phyloP scores from a whole-genome alignment of 345 rosid species.

The Erodium maritimum region DNA sequence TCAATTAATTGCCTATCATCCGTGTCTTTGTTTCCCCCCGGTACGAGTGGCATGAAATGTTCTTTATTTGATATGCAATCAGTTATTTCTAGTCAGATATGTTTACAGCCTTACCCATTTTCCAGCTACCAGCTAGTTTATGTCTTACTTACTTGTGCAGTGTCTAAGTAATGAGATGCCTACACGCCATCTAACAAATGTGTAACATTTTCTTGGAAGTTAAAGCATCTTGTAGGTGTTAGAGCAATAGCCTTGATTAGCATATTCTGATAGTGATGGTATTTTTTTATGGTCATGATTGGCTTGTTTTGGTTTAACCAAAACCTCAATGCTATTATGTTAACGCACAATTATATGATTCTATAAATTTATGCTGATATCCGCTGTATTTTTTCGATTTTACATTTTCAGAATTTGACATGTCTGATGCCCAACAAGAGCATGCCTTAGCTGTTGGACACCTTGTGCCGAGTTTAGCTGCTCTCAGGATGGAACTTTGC shows the following conservation, averaged over 20 bases:
- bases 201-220: background rate
- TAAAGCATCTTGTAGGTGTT: background rate
- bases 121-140: background rate
- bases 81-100: background rate
- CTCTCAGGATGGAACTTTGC: slow-evolving; percentile 77
- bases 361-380: background rate
- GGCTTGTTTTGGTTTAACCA: background rate
- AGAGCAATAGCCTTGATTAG: background rate
- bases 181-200: background rate
- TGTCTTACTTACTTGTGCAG: too few species aligned
- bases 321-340: background rate
- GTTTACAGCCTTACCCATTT: background rate
- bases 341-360: background rate
- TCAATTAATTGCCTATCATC: too few species aligned
- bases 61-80: background rate
- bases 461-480: slow-evolving; percentile 69
- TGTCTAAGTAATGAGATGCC: background rate
- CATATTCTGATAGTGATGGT: background rate
- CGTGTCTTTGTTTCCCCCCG: too few species aligned
- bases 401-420: slow-evolving; percentile 52
- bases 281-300: too few species aligned
- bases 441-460: slow-evolving; percentile 84
- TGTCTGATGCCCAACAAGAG: slow-evolving; percentile 89
- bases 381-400: background rate
- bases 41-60: too few species aligned